phyloP scores from a whole-genome alignment of 352 stramenopile genomes.

The Blastocystis sp. region DNA sequence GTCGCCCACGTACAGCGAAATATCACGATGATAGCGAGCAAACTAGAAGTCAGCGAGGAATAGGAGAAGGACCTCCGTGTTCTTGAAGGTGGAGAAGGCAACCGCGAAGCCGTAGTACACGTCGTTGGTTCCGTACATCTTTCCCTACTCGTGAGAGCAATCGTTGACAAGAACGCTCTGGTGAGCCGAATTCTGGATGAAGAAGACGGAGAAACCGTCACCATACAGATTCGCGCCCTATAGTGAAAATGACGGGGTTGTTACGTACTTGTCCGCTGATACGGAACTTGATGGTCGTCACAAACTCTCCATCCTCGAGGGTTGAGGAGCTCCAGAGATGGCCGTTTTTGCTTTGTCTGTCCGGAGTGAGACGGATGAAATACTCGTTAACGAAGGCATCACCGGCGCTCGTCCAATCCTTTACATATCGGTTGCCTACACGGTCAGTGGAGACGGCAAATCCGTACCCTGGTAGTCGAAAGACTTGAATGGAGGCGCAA shows the following conservation, averaged over 20 bases:
- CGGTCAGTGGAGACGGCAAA: neutral
- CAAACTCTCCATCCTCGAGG: slow-evolving; percentile 75
- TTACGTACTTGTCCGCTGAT: slow-evolving; percentile 77
- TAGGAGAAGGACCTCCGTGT: slow-evolving; percentile 77
- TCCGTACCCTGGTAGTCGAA: slow-evolving; percentile 26
- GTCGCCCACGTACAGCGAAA: slow-evolving; percentile 73
- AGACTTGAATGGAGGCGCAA: slow-evolving; percentile 36
- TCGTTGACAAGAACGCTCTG: slow-evolving; percentile 44
- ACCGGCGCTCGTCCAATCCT: slow-evolving; percentile 58
- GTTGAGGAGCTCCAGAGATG: slow-evolving; percentile 76
- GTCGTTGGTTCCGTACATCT: slow-evolving; percentile 76
- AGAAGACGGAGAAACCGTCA: slow-evolving; percentile 79
- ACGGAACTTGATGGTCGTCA: slow-evolving; percentile 77
- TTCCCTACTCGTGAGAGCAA: slow-evolving; percentile 67
- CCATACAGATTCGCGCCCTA: slow-evolving; percentile 79
- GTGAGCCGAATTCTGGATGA: slow-evolving; percentile 75
- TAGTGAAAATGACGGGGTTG: neutral
- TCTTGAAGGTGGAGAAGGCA: slow-evolving; percentile 82
- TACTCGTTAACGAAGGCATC: slow-evolving; percentile 76
- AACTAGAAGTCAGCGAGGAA: neutral
- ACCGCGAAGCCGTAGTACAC: slow-evolving; percentile 79
- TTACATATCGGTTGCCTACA: slow-evolving; percentile 51
- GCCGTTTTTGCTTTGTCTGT: slow-evolving; percentile 79
- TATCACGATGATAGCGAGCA: slow-evolving; percentile 74
- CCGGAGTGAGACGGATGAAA: slow-evolving; percentile 78